A percentile compares a stretch with the other conserved stretches of the same genome.
Conservation (phyloP, 2,329 filamentous ascomycete species). For the Paraconiothyrium sp. region DNA sequence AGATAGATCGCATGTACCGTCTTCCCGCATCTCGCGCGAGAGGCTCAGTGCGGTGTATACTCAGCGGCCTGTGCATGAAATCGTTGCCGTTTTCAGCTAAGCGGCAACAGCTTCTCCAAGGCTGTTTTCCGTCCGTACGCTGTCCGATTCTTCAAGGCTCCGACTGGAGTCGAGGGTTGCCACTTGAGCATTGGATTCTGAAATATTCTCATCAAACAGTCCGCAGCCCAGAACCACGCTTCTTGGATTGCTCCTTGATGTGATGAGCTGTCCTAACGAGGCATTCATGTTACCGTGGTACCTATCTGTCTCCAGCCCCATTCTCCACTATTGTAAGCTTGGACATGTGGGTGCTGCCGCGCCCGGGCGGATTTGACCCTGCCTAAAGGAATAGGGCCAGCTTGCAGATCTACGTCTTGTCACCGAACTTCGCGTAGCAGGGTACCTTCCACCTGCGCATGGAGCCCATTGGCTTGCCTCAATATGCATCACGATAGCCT, state of each 20-base stretch:
- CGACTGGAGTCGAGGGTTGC: background rate
- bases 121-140: background rate
- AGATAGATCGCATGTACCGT: background rate
- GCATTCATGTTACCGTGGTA: background rate
- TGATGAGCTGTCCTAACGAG: background rate
- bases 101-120: background rate
- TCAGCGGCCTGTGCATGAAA: constrained; percentile 1
- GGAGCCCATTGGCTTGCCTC: no score
- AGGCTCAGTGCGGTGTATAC: background rate
- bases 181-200: background rate
- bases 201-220: background rate
- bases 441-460: no score
- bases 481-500: no score
- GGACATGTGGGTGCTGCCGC: background rate
- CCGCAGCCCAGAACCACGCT: background rate
- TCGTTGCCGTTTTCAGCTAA: background rate
- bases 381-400: no score
- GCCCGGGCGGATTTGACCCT: no score
- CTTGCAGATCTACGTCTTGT: no score
- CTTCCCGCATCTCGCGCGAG: constrained; percentile 8
- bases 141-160: background rate
- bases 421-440: no score
- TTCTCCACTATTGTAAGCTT: background rate
- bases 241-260: background rate
- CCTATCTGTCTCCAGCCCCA: background rate